Base-by-base conservation (phyloP, 805 yeast genomes). In the Zygosaccharomyces rouxii region DNA sequence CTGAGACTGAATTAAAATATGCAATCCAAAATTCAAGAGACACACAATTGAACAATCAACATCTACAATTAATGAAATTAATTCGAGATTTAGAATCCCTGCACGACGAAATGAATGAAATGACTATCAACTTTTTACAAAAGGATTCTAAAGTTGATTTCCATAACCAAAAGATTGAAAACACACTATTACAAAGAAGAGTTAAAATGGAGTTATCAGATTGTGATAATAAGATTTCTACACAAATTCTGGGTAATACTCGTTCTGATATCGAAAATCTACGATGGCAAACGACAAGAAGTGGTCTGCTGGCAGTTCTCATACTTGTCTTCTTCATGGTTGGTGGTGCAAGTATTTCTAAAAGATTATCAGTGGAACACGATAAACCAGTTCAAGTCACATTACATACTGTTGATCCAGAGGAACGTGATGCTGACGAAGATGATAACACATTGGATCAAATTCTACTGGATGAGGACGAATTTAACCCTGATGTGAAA, bases 211-310 rank as follows among this genome's bases (percentile, higher is more conserved):
- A 78, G 53, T 80, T 89, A 46, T 95, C 88, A 60, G 96, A 86
- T 59, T 76, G 92, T 40, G 83, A 86, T 56, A 89, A 89, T 68
- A 83, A 88, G 56, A 90, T 92, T 50, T 80, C 86, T 21, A 86
- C 94, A 4, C 86, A 86, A 55, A 75, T 94, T 56, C 80, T 83
- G 52, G 82, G 94, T 29, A 94, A 87, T 6, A 78, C 89, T 63
- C 80, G 88, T 61, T 83, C 94, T 0, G 94, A 89, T 48, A 86
- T 89, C 49, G 99, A 92, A 68, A 80, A 83, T 50, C 74, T 92
- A 52, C 75, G 98, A 58, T 92, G 99, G 99, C 89, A 88, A 60
- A 80, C 92, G 39, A 89, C 97, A 1, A 75, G 97, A 48, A 79
- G 94, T 64, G 97, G 97, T 7, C 71, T 94, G 29, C 73, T 86